A percentile compares a stretch with the other conserved stretches of the same genome.
phyloP scores from a whole-genome alignment of 495 filamentous ascomycete genomes.

The Penicillium lividum region DNA sequence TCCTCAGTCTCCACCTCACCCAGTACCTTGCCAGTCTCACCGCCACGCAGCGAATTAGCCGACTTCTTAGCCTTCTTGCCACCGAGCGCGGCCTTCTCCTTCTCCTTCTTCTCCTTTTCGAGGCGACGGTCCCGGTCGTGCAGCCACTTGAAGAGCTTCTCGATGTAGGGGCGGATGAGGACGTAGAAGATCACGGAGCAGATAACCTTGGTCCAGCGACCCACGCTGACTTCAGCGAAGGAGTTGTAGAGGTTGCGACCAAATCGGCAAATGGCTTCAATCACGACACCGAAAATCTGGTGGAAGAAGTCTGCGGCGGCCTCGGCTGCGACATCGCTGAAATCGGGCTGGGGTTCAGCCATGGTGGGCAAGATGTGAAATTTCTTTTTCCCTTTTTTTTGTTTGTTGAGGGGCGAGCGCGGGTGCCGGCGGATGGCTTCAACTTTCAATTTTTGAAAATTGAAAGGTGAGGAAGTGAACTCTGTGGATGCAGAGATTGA shows the following conservation, averaged over 20 bases:
- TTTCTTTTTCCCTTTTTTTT: conserved; percentile 9
- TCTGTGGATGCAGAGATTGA: not conserved
- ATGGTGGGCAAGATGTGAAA: conserved; percentile 17
- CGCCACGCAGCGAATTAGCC: conserved; percentile 59
- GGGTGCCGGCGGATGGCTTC: conserved; percentile 1
- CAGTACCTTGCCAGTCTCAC: conserved; percentile 47
- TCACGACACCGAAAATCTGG: conserved; percentile 34
- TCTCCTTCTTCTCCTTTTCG: conserved; percentile 50
- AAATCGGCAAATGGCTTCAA: conserved; percentile 38
- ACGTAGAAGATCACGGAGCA: conserved; percentile 62
- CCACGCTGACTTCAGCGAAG: conserved; percentile 53
- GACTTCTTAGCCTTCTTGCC: conserved; percentile 62
- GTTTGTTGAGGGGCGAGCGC: not conserved
- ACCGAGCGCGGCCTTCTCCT: conserved; percentile 33
- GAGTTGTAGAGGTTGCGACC: conserved; percentile 55
- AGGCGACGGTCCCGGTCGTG: conserved; percentile 57
- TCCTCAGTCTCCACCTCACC: conserved; percentile 49
- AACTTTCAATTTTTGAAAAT: not conserved
- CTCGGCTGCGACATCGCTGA: conserved; percentile 31
- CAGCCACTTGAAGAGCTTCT: conserved; percentile 51
- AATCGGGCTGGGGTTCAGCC: conserved; percentile 24
- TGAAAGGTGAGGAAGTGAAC: not conserved
- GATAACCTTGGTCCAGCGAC: conserved; percentile 63
- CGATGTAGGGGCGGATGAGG: conserved; percentile 67
- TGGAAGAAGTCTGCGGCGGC: conserved; percentile 37